Evolutionary conservation across 768 basidiomycete species (phyloP), one percentile per base, ranked within the genome.

Genomic region (Pleurotus sapidus): DNA sequence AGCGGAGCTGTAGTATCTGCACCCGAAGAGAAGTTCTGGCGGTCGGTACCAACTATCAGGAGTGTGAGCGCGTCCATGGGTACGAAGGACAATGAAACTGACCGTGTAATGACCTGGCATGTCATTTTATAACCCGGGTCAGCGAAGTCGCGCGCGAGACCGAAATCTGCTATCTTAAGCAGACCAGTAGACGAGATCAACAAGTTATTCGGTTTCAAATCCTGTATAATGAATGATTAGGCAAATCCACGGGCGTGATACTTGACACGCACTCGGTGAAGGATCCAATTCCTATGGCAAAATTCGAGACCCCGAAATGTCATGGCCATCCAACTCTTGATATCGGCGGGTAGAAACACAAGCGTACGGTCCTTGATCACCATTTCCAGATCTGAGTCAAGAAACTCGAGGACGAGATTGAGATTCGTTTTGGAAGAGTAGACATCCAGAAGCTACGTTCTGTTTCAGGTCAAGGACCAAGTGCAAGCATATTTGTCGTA

Each of bases 241-340:
- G 49, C 30, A 9, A 24, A 43, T 23, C 17, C 45, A 8, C 20
- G 8, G 57, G 49, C 17, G 49, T 18, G 12, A 14, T 18, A 46
- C 5, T 25, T 27, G 30, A 34, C 23, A 59, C 82, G 61, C 68
- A 97, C 96, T 55, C 97, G 84, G 73, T 99, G 97, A 20, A 99
- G 77, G 56, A 98, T 83, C 65, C 88, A 95, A 70, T 95, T 95
- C 51, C 95, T 77, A 68, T 99, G 97, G 64, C 97, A 98, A 70
- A 97, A 98, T 72, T 98, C 97, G n/a, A 99, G 79, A 2, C 97
- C 97, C 40, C 95, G 86, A 67, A 98, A 86, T 0, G 91, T 95
- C 97, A 98, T 98, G 9, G 92, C 91, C 84, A 97, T 93, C 96
- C 97, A 99, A 61, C 90, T 89, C 71, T 99, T 99, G 75, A 98